Percentiles rank a stretch among this genome's conserved stretches.
Conservation (phyloP, 2,329 filamentous ascomycete species). For the Fusarium torulosum region DNA sequence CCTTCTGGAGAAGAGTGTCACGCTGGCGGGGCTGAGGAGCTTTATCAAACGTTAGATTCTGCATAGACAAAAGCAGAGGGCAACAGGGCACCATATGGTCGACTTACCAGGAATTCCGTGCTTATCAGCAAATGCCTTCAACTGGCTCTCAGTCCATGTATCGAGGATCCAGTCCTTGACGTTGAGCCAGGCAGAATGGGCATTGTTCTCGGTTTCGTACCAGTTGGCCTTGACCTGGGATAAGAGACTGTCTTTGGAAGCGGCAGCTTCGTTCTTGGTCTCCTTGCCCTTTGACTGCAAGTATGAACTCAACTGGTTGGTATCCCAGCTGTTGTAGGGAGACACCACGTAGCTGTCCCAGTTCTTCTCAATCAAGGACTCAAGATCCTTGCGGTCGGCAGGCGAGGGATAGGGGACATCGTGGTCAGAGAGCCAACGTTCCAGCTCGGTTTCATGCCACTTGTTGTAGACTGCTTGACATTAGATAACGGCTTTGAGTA, state of each 20-base stretch:
- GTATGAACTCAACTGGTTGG: slow-evolving; percentile 74
- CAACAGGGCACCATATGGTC: neutral
- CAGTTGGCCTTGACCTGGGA: slow-evolving; percentile 78
- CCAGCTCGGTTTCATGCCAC: slow-evolving; percentile 98
- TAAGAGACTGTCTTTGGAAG: slow-evolving; percentile 76
- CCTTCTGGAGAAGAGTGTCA: slow-evolving; percentile 82
- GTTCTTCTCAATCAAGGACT: slow-evolving; percentile 87
- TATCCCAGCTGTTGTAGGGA: slow-evolving; percentile 84
- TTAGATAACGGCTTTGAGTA: slow-evolving; percentile 1
- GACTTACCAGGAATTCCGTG: slow-evolving; percentile 78
- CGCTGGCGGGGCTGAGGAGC: slow-evolving; percentile 89
- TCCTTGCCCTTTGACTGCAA: slow-evolving; percentile 78
- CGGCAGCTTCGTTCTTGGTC: slow-evolving; percentile 73
- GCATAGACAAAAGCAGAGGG: no score
- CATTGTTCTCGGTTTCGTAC: slow-evolving; percentile 83
- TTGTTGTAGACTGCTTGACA: slow-evolving; percentile 87
- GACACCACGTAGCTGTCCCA: slow-evolving; percentile 83
- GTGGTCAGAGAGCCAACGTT: slow-evolving; percentile 95
- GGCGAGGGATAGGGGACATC: slow-evolving; percentile 90
- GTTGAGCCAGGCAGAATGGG: slow-evolving; percentile 76
- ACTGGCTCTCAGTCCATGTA: slow-evolving; percentile 91
- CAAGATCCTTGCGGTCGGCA: slow-evolving; percentile 93
- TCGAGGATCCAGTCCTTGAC: slow-evolving; percentile 95
- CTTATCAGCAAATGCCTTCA: slow-evolving; percentile 93
- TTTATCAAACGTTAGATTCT: slow-evolving; percentile 35